Conservation (phyloP, 192 early-diverging fungal species). For the Coemansia sp. region DNA sequence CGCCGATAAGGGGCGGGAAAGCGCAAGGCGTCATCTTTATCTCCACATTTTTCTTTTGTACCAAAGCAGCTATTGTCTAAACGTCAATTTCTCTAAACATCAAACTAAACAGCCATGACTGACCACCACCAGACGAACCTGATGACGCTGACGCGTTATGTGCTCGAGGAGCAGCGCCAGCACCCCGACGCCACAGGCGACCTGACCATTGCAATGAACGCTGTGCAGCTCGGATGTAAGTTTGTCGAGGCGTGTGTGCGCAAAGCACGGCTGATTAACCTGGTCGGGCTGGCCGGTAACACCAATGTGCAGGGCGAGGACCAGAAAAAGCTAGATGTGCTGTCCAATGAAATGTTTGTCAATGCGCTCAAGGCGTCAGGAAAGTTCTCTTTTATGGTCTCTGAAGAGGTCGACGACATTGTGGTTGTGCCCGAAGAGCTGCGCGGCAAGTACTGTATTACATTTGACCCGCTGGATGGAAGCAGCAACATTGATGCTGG, state of each 20-base stretch:
- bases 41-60: not conserved
- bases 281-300: constrained; percentile 87
- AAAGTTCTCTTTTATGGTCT: constrained; percentile 91
- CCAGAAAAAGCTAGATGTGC: constrained; percentile 94
- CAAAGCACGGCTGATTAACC: constrained; percentile 93
- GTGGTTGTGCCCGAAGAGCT: constrained; percentile 79
- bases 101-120: constrained; percentile 28
- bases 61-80: not conserved
- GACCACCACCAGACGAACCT: constrained; percentile 82
- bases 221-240: constrained; percentile 94
- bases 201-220: constrained; percentile 83
- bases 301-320: constrained; percentile 93
- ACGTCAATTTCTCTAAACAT: not conserved
- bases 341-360: constrained; percentile 98
- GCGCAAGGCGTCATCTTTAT: not conserved
- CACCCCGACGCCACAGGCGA: constrained; percentile 89
- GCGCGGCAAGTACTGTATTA: constrained; percentile 89
- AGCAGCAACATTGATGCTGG: constrained; percentile 98
- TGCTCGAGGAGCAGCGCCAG: constrained; percentile 86
- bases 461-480: constrained; percentile 98
- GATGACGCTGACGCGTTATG: constrained; percentile 89
- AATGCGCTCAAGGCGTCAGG: constrained; percentile 87
- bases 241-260: constrained; percentile 96
- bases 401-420: constrained; percentile 94
- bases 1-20: not conserved